Percentiles rank a stretch among this genome's conserved stretches.
Evolutionary conservation across 257 asterid species (phyloP).

Genomic region (Nicotiana tabacum): DNA sequence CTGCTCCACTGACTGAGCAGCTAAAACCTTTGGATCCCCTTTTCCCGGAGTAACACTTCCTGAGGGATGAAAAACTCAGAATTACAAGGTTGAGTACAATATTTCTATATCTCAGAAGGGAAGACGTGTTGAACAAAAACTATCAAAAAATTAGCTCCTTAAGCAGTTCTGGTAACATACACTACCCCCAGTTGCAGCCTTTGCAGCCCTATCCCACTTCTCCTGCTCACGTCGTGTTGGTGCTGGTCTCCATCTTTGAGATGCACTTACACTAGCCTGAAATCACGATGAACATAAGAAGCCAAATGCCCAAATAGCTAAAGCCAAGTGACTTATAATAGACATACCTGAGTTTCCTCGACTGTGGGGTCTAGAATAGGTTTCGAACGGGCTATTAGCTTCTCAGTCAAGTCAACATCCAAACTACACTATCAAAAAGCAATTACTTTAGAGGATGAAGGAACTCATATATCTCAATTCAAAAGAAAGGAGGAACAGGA

Average conservation of each 20-base stretch:
- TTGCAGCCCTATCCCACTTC: constrained; percentile 84
- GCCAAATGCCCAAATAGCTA: not conserved
- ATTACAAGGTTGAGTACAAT: not conserved
- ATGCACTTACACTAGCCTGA: constrained; percentile 34
- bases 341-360: constrained; percentile 44
- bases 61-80: constrained; percentile 15
- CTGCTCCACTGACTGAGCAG: constrained; percentile 81
- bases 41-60: constrained; percentile 86
- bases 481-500: not conserved
- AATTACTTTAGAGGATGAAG: constrained; percentile 5
- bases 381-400: constrained; percentile 41
- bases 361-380: constrained; percentile 28
- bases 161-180: constrained; percentile 33
- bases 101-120: not conserved
- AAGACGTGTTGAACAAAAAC: not conserved
- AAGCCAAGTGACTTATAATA: not conserved
- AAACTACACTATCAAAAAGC: constrained; percentile 35
- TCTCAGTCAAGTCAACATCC: constrained; percentile 73
- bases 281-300: too few relatives aligned
- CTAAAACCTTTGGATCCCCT: constrained; percentile 79
- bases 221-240: constrained; percentile 97
- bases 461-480: not conserved
- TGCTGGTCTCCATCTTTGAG: constrained; percentile 76
- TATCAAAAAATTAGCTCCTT: not conserved
- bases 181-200: constrained; percentile 94